Percentiles rank a stretch among this genome's conserved stretches.
Evolutionary conservation across 73 alveolate genomes (phyloP).

Genomic region (Paramecium sexaurelia): DNA sequence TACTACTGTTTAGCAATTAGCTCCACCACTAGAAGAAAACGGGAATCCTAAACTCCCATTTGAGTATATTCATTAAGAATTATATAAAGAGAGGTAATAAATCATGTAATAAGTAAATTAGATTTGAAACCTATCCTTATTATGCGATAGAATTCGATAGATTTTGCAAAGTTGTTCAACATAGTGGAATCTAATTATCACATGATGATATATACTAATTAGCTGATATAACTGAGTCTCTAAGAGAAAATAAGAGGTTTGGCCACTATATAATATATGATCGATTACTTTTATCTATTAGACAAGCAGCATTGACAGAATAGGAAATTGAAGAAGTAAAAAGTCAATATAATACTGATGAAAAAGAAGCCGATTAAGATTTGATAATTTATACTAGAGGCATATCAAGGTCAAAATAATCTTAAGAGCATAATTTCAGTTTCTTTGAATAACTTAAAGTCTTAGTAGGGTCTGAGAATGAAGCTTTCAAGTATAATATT

Average conservation of each 20-base stretch:
- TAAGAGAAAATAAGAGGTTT: neutral
- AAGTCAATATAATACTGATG: constrained; percentile 29
- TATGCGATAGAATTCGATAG: constrained; percentile 57
- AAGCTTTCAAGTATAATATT: constrained; percentile 35
- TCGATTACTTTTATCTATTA: neutral
- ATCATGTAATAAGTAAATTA: neutral
- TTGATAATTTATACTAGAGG: neutral
- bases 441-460: neutral
- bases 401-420: neutral
- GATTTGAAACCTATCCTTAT: constrained; percentile 37
- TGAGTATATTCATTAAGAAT: constrained; percentile 35
- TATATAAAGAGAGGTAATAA: constrained; percentile 4
- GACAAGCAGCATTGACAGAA: constrained; percentile 6
- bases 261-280: constrained; percentile 33
- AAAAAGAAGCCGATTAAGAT: constrained; percentile 45
- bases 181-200: constrained; percentile 44
- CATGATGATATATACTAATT: constrained; percentile 18
- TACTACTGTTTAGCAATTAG: constrained; percentile 53
- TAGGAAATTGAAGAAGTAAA: constrained; percentile 29
- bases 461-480: constrained; percentile 8
- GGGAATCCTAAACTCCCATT: constrained; percentile 54
- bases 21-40: constrained; percentile 69
- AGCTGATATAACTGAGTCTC: neutral
- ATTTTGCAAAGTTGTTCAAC: constrained; percentile 23
- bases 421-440: neutral